A percentile compares a stretch with the other conserved stretches of the same genome.
These are phyloP conservation scores for Russula brevipes DNA, from an alignment of 768 basidiomycete genomes.

Conservation along the genomic window DNA sequence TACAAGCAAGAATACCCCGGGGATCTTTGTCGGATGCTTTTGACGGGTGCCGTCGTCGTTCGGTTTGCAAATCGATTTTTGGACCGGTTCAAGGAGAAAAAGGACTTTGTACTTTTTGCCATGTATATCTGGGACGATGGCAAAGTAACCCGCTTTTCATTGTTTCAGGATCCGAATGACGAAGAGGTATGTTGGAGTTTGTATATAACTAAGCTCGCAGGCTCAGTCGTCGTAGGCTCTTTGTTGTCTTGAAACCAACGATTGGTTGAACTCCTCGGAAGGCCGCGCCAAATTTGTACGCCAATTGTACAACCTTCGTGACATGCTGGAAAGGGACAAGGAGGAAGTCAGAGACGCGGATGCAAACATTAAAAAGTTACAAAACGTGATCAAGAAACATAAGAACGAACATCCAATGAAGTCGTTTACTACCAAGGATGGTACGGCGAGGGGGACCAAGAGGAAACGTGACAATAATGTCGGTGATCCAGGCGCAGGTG, in stretches of 20 bases:
- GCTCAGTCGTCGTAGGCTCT: not conserved
- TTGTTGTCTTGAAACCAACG: no score
- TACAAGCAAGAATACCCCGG: no score
- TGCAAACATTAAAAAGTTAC: not conserved
- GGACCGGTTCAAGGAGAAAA: not conserved
- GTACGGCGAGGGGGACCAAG: not conserved
- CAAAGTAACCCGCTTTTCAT: not conserved
- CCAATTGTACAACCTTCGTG: no score
- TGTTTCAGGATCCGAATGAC: not conserved
- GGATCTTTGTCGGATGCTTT: no score
- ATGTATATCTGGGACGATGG: not conserved
- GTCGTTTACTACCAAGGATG: not conserved
- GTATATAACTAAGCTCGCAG: not conserved
- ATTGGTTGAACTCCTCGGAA: no score
- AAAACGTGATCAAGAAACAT: not conserved
- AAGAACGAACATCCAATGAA: not conserved
- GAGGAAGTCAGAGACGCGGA: no score
- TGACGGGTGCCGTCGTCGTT: conserved; percentile 33
- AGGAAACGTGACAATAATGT: not conserved
- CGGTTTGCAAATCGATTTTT: not conserved
- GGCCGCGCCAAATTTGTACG: no score
- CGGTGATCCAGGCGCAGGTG: not conserved
- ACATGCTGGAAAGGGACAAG: not conserved
- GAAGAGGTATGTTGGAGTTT: not conserved
- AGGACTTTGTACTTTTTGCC: not conserved